These are phyloP conservation scores for Hanseniaspora lachancei DNA, from an alignment of 805 yeast genomes.

Conservation along the genomic window DNA sequence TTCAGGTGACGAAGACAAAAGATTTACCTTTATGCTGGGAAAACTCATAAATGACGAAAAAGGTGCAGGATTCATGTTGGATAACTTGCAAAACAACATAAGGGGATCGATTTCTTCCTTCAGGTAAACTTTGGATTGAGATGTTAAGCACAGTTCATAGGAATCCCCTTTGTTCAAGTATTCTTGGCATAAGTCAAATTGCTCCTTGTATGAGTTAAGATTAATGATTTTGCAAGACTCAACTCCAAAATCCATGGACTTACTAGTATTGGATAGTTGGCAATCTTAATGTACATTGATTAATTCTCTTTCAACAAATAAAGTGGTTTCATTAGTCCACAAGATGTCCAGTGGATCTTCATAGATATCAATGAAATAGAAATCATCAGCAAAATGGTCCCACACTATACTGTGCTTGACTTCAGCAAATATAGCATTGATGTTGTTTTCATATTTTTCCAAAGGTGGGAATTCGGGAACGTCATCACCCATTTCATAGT, in stretches of 20 bases:
- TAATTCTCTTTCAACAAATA: conserved; percentile 6
- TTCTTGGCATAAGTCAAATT: conserved; percentile 53
- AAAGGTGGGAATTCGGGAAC: conserved; percentile 21
- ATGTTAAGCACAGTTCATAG: conserved; percentile 83
- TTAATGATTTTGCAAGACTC: conserved; percentile 36
- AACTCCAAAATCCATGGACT: conserved; percentile 10
- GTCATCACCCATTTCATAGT: conserved; percentile 75
- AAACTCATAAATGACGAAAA: conserved; percentile 72
- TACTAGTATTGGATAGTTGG: conserved; percentile 27
- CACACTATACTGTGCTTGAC: conserved; percentile 51
- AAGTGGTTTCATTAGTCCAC: neutral
- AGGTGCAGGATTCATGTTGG: conserved; percentile 77
- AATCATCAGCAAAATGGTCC: conserved; percentile 34
- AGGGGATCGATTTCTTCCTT: conserved; percentile 53
- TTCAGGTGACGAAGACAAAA: conserved; percentile 89
- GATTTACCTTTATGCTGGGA: conserved; percentile 34
- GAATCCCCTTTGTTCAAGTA: conserved; percentile 71
- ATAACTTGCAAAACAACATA: conserved; percentile 65
- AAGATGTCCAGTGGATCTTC: conserved; percentile 15
- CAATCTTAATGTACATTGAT: conserved; percentile 16
- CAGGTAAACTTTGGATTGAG: conserved; percentile 28
- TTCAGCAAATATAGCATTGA: conserved; percentile 59
- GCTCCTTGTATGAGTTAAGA: conserved; percentile 38
- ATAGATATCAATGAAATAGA: conserved; percentile 42
- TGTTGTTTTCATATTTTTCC: conserved; percentile 28